phyloP scores from a whole-genome alignment of 441 rosid species.

The Erodium trifolium region DNA sequence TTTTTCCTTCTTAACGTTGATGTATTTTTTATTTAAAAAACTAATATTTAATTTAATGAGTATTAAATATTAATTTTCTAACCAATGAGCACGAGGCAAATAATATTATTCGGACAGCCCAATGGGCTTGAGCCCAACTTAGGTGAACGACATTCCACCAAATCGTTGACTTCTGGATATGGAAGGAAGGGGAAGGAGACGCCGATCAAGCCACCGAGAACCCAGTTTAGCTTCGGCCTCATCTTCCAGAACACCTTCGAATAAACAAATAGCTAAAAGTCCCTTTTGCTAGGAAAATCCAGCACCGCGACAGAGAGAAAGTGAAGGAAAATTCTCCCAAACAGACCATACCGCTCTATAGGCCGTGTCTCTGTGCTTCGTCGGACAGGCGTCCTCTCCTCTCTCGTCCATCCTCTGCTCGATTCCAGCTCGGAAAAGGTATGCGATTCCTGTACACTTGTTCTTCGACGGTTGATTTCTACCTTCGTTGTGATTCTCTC shows the following conservation, averaged over 20 bases:
- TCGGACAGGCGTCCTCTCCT: slow-evolving; percentile 6
- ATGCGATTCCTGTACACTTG: neutral
- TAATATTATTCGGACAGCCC: neutral
- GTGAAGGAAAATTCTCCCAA: slow-evolving; percentile 5
- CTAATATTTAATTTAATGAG: too few relatives aligned
- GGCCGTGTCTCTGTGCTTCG: neutral
- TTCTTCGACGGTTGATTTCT: neutral
- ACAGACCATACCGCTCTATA: neutral
- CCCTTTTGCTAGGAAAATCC: neutral
- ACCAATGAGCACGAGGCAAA: too few relatives aligned
- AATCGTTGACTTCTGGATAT: slow-evolving; percentile 4
- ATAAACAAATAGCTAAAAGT: neutral
- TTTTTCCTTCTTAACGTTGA: too few relatives aligned
- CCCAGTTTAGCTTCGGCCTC: neutral
- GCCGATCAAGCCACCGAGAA: neutral
- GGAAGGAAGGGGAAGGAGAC: neutral
- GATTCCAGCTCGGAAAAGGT: neutral
- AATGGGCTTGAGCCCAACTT: slow-evolving; percentile 4
- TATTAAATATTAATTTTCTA: too few relatives aligned
- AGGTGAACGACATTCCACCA: neutral
- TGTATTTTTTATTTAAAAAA: too few relatives aligned
- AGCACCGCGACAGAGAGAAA: neutral
- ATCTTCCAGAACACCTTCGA: neutral
- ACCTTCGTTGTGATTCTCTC: neutral
- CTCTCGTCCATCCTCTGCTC: neutral